phyloP scores from a whole-genome alignment of 2,329 filamentous ascomycete genomes.

The Huntiella savannae region DNA sequence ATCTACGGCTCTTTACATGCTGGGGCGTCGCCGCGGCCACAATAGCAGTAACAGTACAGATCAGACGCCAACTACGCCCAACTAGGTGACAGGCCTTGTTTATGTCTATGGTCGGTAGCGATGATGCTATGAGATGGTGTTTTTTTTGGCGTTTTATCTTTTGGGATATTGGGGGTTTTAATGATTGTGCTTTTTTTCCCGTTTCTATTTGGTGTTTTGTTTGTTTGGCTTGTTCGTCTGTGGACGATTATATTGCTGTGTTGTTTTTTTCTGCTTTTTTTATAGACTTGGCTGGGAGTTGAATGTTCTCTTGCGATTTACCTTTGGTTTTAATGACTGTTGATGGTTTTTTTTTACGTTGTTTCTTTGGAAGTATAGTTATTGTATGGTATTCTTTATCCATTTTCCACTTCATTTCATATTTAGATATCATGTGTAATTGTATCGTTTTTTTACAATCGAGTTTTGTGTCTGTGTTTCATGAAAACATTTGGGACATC shows the following conservation, averaged over 20 bases:
- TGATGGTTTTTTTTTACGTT: not conserved
- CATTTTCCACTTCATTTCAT: not conserved
- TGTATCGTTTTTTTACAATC: not conserved
- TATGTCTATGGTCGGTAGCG: not conserved
- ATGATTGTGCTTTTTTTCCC: not conserved
- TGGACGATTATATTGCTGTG: not conserved
- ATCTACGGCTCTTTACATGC: conserved; percentile 9
- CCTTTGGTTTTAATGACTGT: not conserved
- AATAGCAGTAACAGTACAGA: not conserved
- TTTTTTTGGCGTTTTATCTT: not conserved
- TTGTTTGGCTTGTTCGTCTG: not conserved
- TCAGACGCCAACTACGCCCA: not conserved
- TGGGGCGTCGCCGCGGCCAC: conserved; percentile 5
- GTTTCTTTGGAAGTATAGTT: not conserved
- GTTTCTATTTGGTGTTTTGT: not conserved
- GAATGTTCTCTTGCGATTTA: not conserved
- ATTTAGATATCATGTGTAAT: not conserved
- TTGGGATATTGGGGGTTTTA: not conserved
- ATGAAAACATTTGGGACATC: too few relatives aligned
- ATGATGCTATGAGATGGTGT: not conserved
- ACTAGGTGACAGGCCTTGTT: not conserved
- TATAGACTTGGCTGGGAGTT: conserved; percentile 1
- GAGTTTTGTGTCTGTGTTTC: too few relatives aligned
- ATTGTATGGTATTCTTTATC: not conserved
- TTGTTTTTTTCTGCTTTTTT: not conserved